Base-by-base conservation (phyloP, 805 yeast species). In the Metschnikowia cubensis region DNA sequence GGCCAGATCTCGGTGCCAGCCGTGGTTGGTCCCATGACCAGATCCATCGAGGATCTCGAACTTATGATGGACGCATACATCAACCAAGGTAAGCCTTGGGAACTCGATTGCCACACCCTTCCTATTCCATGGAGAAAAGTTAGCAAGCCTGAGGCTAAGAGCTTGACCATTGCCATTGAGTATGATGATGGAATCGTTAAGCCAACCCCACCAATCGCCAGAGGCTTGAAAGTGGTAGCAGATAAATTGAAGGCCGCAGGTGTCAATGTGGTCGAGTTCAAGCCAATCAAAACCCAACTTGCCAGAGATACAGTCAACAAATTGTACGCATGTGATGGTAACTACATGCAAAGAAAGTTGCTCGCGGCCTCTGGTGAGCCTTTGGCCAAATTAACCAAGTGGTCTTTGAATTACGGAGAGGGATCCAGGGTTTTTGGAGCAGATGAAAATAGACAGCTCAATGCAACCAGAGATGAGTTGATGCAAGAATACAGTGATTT, bases 301-400 rank as follows among this genome's bases (percentile, higher is more conserved):
- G 85, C 85, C 20, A 77, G 77, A 52, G 83, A 85, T 3, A 75
- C 84, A 42, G 87, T 80, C 35, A 64, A 76, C 55, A 62, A 70
- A 52, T 64, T 84, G 67, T 87, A 84, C 66, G 71, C 74, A 11
- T 76, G 82, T 56, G 95, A 88, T 65, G 92, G 92, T 44, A 86
- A 85, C 62, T 64, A 68, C 53, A 78, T 74, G 50, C 84, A 83
- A 60, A 71, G 75, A 45, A 73, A 71, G 42, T 63, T 80, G 59
- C 63, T 87, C 52, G 66, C 70, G 17, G 76, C 68, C 4, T 80
- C 87, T 13, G 91, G 92, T 40, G 92, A 88, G 64, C 91, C 91
- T 34, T 65, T 83, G 50, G 64, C 71, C 14, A 83, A 82, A 52
- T 75, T 85, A 58, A 83, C 89, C 36, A 77, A 81, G 62, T 83